These are phyloP conservation scores for Calocybe gangraenosa DNA, from an alignment of 768 basidiomycete genomes.

Conservation along the genomic window DNA sequence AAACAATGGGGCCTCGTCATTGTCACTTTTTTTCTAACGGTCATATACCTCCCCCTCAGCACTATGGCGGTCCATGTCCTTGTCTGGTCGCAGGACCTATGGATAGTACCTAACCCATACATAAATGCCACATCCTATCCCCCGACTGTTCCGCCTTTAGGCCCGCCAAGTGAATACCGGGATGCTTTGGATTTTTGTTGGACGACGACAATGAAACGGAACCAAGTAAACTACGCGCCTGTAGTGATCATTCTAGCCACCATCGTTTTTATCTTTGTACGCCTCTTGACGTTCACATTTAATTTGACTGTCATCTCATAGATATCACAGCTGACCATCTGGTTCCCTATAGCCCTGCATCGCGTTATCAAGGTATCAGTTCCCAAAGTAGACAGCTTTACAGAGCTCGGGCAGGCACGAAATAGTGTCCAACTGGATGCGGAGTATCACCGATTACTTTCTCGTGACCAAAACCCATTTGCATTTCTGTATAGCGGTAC, in stretches of 20 bases:
- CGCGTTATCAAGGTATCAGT: slow-evolving; percentile 51
- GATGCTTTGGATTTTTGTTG: slow-evolving; percentile 72
- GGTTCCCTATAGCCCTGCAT: slow-evolving; percentile 65
- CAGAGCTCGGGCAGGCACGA: slow-evolving; percentile 65
- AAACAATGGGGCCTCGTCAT: slow-evolving; percentile 52
- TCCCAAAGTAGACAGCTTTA: slow-evolving; percentile 63
- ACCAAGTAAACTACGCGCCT: slow-evolving; percentile 68
- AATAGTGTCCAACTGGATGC: slow-evolving; percentile 54
- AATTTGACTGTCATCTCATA: neutral
- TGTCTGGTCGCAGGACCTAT: slow-evolving; percentile 75
- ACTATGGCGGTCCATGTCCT: slow-evolving; percentile 75
- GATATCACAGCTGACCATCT: slow-evolving; percentile 52
- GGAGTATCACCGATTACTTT: slow-evolving; percentile 66
- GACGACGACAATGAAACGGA: slow-evolving; percentile 71
- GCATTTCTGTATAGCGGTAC: slow-evolving; percentile 66
- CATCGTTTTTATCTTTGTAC: slow-evolving; percentile 46
- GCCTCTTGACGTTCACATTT: slow-evolving; percentile 18
- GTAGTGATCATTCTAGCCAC: slow-evolving; percentile 54
- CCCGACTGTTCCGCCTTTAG: slow-evolving; percentile 47
- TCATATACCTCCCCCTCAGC: slow-evolving; percentile 73
- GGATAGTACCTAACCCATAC: slow-evolving; percentile 70
- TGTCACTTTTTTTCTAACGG: slow-evolving; percentile 60
- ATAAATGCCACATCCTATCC: slow-evolving; percentile 49
- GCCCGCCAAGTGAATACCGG: slow-evolving; percentile 51
- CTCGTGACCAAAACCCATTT: slow-evolving; percentile 63